Conservation (phyloP, 83 land plant genomes). For the Picea abies region DNA sequence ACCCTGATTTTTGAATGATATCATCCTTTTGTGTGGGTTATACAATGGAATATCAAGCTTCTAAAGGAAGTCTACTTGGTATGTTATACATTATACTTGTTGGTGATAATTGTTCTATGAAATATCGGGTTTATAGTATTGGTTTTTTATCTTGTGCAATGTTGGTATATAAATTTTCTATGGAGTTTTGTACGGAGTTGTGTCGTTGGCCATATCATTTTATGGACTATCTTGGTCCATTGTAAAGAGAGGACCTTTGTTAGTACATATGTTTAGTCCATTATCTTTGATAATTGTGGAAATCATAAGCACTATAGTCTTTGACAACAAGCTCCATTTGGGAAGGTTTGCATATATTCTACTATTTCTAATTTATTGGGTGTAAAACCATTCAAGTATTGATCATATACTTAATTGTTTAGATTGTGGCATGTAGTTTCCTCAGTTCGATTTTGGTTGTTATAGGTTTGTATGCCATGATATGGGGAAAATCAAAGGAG, state of each 20-base stretch:
- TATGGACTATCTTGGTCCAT: not conserved
- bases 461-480: constrained; percentile 50
- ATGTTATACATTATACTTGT: not conserved
- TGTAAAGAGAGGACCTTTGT: not conserved
- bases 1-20: constrained; percentile 25
- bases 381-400: too few species aligned
- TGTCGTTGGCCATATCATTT: too few species aligned
- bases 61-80: constrained; percentile 1
- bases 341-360: constrained; percentile 30
- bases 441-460: constrained; percentile 51
- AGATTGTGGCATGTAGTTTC: constrained; percentile 22
- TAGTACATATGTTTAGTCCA: constrained; percentile 47
- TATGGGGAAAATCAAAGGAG: constrained; percentile 61
- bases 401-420: not conserved
- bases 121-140: too few species aligned
- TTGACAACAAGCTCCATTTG: constrained; percentile 31
- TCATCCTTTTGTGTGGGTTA: constrained; percentile 40
- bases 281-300: constrained; percentile 43
- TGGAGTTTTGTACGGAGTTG: constrained; percentile 15
- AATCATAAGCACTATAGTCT: constrained; percentile 28
- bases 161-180: too few species aligned
- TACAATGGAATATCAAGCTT: constrained; percentile 7
- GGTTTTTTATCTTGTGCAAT: too few species aligned
- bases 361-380: not conserved
- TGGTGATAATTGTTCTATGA: not conserved